A percentile compares a stretch with the other conserved stretches of the same genome.
Evolutionary conservation across 306 rosid species (phyloP).

Genomic region (Herpetospermum pedunculosum): DNA sequence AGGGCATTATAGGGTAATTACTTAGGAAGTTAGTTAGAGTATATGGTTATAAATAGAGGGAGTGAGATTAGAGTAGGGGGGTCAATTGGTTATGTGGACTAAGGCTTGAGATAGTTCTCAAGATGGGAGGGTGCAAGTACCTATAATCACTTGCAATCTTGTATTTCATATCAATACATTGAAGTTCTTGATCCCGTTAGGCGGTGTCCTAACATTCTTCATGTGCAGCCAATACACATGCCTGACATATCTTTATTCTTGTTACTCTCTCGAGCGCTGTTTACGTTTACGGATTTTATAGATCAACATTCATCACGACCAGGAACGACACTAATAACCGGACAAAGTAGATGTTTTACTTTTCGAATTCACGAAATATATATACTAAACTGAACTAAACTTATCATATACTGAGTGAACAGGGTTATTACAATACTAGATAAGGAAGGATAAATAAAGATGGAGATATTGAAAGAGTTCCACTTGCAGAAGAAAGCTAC

Average conservation of each 20-base stretch:
- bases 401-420: neutral
- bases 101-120: too few relatives aligned
- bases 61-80: too few relatives aligned
- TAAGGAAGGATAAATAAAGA: neutral
- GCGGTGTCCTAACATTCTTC: too few relatives aligned
- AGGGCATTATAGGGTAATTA: too few relatives aligned
- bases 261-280: neutral
- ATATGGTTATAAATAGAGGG: too few relatives aligned
- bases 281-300: neutral
- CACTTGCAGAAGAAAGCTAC: neutral
- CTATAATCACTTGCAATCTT: neutral
- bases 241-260: neutral
- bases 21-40: too few relatives aligned
- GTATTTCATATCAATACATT: too few relatives aligned
- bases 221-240: neutral
- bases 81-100: too few relatives aligned
- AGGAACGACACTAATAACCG: neutral
- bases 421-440: neutral
- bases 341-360: neutral
- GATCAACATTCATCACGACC: neutral
- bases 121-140: too few relatives aligned
- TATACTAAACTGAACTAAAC: neutral
- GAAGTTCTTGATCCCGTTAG: too few relatives aligned
- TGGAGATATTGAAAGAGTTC: neutral
- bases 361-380: neutral